These are phyloP conservation scores for Eucalyptus sp. DNA, from an alignment of 345 rosid species.

Conservation along the genomic window DNA sequence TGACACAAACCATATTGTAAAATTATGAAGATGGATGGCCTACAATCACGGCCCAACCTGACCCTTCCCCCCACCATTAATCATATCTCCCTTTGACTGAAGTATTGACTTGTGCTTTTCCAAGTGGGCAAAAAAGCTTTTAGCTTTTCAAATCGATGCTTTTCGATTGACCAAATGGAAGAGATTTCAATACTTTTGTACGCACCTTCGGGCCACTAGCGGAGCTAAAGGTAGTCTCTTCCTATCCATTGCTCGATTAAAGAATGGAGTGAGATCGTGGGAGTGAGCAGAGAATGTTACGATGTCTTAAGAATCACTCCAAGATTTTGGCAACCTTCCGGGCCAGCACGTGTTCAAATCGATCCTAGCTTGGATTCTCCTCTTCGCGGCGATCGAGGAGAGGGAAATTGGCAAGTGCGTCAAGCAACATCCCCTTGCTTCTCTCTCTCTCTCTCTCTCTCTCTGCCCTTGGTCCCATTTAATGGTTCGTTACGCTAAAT, in stretches of 20 bases:
- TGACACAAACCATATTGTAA: neutral
- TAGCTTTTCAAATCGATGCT: neutral
- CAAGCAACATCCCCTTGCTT: constrained; percentile 43
- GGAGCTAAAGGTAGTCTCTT: neutral
- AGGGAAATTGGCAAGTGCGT: constrained; percentile 34
- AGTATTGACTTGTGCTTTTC: neutral
- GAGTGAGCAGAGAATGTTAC: neutral
- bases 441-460: constrained; percentile 13
- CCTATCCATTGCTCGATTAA: neutral
- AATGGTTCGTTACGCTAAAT: constrained; percentile 96
- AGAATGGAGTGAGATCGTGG: neutral
- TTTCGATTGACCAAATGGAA: neutral
- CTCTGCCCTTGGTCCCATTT: constrained; percentile 8
- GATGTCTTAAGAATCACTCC: constrained; percentile 45
- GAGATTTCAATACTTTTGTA: neutral
- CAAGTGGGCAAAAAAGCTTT: neutral
- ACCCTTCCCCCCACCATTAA: neutral
- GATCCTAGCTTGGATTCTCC: neutral
- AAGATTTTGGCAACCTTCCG: constrained; percentile 1
- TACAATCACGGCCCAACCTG: neutral
- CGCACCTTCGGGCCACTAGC: neutral
- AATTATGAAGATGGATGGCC: neutral
- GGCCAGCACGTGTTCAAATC: constrained; percentile 9
- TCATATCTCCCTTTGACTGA: neutral
- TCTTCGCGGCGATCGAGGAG: neutral